A percentile compares a stretch with the other conserved stretches of the same genome.
Conservation (phyloP, 1,139 yeast species). For the Suzukiozyma palmioleophila region DNA sequence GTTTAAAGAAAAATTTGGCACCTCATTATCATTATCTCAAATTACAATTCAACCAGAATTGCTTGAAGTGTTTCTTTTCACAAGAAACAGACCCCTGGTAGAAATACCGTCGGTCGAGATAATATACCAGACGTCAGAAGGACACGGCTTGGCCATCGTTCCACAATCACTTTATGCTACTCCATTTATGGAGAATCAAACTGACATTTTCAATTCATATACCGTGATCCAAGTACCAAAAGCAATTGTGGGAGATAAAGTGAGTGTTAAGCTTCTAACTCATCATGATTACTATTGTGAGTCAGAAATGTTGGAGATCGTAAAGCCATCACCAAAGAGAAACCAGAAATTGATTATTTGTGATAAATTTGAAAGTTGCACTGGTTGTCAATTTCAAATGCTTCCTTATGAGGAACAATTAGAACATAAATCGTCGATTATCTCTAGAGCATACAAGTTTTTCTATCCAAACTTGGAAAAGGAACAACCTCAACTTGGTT, state of each 20-base stretch:
- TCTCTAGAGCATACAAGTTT: constrained; percentile 31
- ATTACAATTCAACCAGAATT: constrained; percentile 21
- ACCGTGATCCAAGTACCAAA: constrained; percentile 36
- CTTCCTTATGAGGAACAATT: constrained; percentile 37
- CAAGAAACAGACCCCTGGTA: constrained; percentile 13
- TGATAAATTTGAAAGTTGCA: constrained; percentile 72
- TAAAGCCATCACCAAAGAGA: constrained; percentile 16
- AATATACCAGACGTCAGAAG: constrained; percentile 28
- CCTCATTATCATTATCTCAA: constrained; percentile 11
- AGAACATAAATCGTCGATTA: constrained; percentile 22
- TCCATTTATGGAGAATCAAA: constrained; percentile 11
- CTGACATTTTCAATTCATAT: constrained; percentile 12
- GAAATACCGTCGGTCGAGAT: constrained; percentile 17
- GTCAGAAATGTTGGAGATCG: constrained; percentile 19
- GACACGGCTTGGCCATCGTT: constrained; percentile 36
- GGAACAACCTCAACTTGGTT: constrained; percentile 1
- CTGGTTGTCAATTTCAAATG: constrained; percentile 46
- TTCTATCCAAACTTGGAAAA: constrained; percentile 24
- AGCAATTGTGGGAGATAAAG: constrained; percentile 35
- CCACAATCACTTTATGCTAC: constrained; percentile 21
- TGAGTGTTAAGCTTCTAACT: constrained; percentile 22
- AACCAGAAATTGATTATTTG: constrained; percentile 42
- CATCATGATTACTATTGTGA: constrained; percentile 33
- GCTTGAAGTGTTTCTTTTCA: constrained; percentile 24
- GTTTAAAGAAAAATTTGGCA: constrained; percentile 7